Evolutionary conservation across 1,139 yeast species (phyloP).

Genomic region (Candida glucosophila): DNA sequence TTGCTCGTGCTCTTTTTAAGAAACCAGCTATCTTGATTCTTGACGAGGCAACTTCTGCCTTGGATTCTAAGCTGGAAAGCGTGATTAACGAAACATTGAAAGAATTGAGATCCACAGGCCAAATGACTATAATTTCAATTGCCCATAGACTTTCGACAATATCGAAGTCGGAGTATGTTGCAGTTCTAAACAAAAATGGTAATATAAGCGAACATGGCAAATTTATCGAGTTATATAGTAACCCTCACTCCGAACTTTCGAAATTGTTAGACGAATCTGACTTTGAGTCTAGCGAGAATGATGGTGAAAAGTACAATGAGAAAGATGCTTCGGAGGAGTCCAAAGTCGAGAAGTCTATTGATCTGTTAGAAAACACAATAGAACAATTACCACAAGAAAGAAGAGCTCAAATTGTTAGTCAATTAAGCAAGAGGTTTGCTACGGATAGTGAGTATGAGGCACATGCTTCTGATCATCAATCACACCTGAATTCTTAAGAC

Average conservation of each 20-base stretch:
- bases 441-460: too few relatives aligned
- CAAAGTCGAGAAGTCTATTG: too few relatives aligned
- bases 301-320: slow-evolving; percentile 14
- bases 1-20: slow-evolving; percentile 71
- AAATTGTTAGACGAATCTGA: slow-evolving; percentile 34
- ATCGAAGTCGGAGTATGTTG: slow-evolving; percentile 43
- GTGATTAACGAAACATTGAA: slow-evolving; percentile 53
- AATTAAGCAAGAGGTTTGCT: too few relatives aligned
- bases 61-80: slow-evolving; percentile 67
- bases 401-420: slow-evolving; percentile 22
- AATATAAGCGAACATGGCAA: slow-evolving; percentile 35
- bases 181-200: slow-evolving; percentile 43
- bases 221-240: slow-evolving; percentile 34
- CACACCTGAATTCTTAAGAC: too few relatives aligned
- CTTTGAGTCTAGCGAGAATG: slow-evolving; percentile 13
- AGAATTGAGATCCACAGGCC: slow-evolving; percentile 44
- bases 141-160: slow-evolving; percentile 89
- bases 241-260: slow-evolving; percentile 36
- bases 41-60: slow-evolving; percentile 76
- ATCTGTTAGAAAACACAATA: too few relatives aligned
- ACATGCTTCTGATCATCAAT: too few relatives aligned
- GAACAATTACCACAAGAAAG: slow-evolving; percentile 29
- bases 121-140: slow-evolving; percentile 80
- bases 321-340: slow-evolving; percentile 19
- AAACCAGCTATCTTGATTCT: slow-evolving; percentile 54